Evolutionary conservation across 129 eudicot species (phyloP).

Genomic region (Rutidosis leptorrhynchoides): DNA sequence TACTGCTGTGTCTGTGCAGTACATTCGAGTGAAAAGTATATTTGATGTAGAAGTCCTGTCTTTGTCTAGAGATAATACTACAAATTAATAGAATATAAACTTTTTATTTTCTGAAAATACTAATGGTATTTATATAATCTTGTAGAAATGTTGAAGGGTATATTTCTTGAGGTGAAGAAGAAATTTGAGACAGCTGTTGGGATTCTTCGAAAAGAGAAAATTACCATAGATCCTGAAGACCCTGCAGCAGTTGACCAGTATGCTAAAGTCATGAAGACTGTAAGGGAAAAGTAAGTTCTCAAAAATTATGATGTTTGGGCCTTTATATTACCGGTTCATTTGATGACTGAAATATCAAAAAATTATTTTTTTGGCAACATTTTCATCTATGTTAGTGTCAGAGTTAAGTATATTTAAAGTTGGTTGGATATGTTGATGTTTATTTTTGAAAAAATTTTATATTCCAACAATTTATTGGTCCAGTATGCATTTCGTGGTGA

Average conservation of each 20-base stretch:
- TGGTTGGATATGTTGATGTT: not conserved
- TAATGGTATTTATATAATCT: not conserved
- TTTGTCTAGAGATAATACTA: no score
- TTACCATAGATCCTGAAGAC: conserved; percentile 71
- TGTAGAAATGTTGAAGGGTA: conserved; percentile 78
- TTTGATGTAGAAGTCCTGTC: not conserved
- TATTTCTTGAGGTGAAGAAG: conserved; percentile 75
- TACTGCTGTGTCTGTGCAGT: not conserved
- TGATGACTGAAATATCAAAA: conserved; percentile 11
- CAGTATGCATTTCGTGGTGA: not conserved
- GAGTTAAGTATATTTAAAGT: no score
- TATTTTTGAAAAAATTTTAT: not conserved
- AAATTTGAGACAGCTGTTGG: conserved; percentile 82
- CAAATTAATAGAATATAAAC: not conserved
- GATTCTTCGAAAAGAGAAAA: conserved; percentile 64
- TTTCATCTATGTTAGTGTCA: not conserved
- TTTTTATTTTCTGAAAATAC: not conserved
- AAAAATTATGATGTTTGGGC: no score
- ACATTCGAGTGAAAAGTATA: not conserved
- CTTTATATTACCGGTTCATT: no score
- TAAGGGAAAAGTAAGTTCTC: conserved; percentile 61
- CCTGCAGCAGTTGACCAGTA: conserved; percentile 81
- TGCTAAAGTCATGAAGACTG: conserved; percentile 74
- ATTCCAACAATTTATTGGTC: not conserved
- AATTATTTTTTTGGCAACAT: not conserved